Conservation (phyloP, 441 rosid species). For the Bruguiera hainesii region DNA sequence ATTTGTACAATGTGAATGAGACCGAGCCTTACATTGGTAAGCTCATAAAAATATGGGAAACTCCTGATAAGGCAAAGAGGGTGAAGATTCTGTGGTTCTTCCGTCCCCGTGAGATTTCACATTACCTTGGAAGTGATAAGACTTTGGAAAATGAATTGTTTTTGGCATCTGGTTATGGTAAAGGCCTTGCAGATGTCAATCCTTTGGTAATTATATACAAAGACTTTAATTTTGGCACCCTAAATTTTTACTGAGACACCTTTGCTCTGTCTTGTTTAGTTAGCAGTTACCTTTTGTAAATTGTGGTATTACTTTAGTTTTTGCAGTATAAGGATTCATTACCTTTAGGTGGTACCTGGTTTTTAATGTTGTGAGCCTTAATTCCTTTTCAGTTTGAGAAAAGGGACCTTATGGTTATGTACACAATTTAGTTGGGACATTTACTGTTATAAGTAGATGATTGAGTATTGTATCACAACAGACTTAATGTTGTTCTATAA, state of each 20-base stretch:
- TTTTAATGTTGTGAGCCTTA: no score
- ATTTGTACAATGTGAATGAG: constrained; percentile 36
- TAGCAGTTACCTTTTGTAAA: background rate
- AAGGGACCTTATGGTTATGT: no score
- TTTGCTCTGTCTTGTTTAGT: background rate
- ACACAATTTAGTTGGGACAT: no score
- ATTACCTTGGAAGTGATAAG: constrained; percentile 38
- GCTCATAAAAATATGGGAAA: constrained; percentile 74
- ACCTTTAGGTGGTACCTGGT: no score
- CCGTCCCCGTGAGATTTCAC: constrained; percentile 57
- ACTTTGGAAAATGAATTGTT: constrained; percentile 56
- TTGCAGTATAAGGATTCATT: no score
- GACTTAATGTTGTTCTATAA: no score
- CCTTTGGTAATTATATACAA: constrained; percentile 58
- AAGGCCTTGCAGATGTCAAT: constrained; percentile 66
- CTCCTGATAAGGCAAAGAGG: constrained; percentile 40
- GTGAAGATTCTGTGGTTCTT: constrained; percentile 82
- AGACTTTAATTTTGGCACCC: background rate
- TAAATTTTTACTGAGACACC: background rate
- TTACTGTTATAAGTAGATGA: no score
- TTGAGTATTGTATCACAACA: no score
- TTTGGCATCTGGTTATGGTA: constrained; percentile 83
- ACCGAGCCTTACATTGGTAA: constrained; percentile 70
- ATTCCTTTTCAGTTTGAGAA: no score
- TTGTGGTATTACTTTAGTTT: no score